phyloP scores from a whole-genome alignment of 2,329 filamentous ascomycete genomes.

The Colletotrichum sp. region DNA sequence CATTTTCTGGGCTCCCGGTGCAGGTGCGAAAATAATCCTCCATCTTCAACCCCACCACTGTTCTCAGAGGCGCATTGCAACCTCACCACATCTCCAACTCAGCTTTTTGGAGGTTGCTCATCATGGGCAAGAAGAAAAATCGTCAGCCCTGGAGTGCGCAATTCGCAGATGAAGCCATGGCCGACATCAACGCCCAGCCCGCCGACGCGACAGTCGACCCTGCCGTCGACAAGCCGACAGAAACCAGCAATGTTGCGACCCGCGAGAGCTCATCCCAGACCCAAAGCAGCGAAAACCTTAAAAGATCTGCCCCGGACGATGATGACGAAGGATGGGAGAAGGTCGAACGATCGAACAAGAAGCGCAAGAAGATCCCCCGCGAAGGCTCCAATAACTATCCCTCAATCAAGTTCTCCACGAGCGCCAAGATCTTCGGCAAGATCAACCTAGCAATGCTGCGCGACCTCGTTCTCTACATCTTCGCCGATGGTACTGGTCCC shows the following conservation, averaged over 20 bases:
- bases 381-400: constrained; percentile 63
- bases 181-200: background rate
- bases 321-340: constrained; percentile 57
- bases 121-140: constrained; percentile 12
- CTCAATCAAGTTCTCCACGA: constrained; percentile 60
- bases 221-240: background rate
- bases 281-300: constrained; percentile 46
- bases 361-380: constrained; percentile 65
- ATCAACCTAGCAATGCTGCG: constrained; percentile 68
- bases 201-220: background rate
- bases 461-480: constrained; percentile 68
- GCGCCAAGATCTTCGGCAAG: constrained; percentile 63
- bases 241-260: background rate
- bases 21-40: background rate
- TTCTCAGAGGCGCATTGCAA: background rate
- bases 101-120: background rate
- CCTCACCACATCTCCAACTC: background rate
- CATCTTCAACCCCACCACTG: background rate
- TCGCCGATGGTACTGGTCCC: constrained; percentile 68
- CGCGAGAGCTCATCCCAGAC: constrained; percentile 19
- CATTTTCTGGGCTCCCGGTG: background rate
- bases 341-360: constrained; percentile 60
- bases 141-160: constrained; percentile 9
- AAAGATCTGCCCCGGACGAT: constrained; percentile 51
- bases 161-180: background rate